phyloP scores from a whole-genome alignment of 305 asterid genomes.

The Solanum hybrid region DNA sequence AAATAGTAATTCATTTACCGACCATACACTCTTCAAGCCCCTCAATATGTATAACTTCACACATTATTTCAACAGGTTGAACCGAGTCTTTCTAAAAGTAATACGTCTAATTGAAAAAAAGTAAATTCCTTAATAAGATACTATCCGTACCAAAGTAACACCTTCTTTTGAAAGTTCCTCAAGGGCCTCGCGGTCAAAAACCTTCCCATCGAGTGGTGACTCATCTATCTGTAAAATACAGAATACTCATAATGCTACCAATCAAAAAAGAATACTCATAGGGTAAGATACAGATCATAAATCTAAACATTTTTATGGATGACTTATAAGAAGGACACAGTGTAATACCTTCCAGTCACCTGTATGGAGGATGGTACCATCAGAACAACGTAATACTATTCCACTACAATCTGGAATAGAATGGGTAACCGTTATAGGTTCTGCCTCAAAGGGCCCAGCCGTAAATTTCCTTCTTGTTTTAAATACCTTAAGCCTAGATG shows the following conservation, averaged over 20 bases:
- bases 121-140: constrained; percentile 3
- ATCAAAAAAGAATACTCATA: constrained; percentile 8
- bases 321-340: constrained; percentile 5
- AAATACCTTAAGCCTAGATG: constrained; percentile 88
- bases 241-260: constrained; percentile 11
- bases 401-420: constrained; percentile 99
- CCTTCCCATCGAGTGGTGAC: constrained; percentile 87
- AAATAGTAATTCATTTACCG: neutral
- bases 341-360: constrained; percentile 96
- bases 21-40: neutral
- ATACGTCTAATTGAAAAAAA: neutral
- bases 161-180: constrained; percentile 99
- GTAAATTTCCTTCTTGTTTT: constrained; percentile 66
- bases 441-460: constrained; percentile 97
- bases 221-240: constrained; percentile 75
- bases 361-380: constrained; percentile 97
- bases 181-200: constrained; percentile 82
- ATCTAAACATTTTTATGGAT: constrained; percentile 6
- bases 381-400: constrained; percentile 91
- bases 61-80: neutral
- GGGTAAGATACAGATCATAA: neutral
- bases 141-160: constrained; percentile 80
- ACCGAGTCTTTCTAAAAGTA: neutral
- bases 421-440: constrained; percentile 90
- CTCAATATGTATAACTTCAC: neutral